Conservation (phyloP, 768 basidiomycete genomes). For the Trametes elegans region DNA sequence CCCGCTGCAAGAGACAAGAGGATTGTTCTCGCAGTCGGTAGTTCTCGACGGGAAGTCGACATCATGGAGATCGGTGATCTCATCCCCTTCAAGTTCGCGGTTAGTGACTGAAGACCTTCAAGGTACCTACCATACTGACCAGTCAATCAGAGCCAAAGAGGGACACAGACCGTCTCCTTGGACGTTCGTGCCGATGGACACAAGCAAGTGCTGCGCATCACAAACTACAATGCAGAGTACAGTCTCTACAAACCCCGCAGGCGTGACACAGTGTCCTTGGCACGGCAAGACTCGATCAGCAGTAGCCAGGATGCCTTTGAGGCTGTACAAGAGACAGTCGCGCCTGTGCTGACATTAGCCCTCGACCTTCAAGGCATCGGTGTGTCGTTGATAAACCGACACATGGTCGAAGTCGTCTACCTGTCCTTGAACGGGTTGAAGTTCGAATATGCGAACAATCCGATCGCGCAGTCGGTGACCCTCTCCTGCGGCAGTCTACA, state of each 20-base stretch:
- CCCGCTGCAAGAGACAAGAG: slow-evolving; percentile 84
- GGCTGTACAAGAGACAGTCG: slow-evolving; percentile 72
- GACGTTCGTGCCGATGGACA: slow-evolving; percentile 90
- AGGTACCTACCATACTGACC: background rate
- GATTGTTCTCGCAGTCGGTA: slow-evolving; percentile 62
- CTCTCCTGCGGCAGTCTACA: slow-evolving; percentile 85
- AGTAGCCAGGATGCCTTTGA: slow-evolving; percentile 79
- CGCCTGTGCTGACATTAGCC: slow-evolving; percentile 61
- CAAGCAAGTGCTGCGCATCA: slow-evolving; percentile 82
- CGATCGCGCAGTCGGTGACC: slow-evolving; percentile 75
- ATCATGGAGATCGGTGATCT: slow-evolving; percentile 95
- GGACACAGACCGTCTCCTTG: slow-evolving; percentile 70
- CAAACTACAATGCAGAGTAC: slow-evolving; percentile 78
- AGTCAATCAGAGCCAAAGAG: slow-evolving; percentile 46
- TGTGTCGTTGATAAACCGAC: slow-evolving; percentile 85
- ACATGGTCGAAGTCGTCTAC: slow-evolving; percentile 88
- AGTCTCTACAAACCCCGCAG: slow-evolving; percentile 85
- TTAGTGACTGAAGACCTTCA: slow-evolving; percentile 33
- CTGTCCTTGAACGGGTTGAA: slow-evolving; percentile 74
- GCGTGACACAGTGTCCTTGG: slow-evolving; percentile 45
- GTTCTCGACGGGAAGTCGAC: slow-evolving; percentile 67
- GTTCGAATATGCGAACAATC: slow-evolving; percentile 81
- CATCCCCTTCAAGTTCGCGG: slow-evolving; percentile 83
- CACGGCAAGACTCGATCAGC: slow-evolving; percentile 68
- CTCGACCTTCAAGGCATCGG: slow-evolving; percentile 90